Evolutionary conservation across 192 early-diverging fungal genomes (phyloP), one percentile per base, ranked within the genome.

Genomic region (Neocallimastix lanati): DNA sequence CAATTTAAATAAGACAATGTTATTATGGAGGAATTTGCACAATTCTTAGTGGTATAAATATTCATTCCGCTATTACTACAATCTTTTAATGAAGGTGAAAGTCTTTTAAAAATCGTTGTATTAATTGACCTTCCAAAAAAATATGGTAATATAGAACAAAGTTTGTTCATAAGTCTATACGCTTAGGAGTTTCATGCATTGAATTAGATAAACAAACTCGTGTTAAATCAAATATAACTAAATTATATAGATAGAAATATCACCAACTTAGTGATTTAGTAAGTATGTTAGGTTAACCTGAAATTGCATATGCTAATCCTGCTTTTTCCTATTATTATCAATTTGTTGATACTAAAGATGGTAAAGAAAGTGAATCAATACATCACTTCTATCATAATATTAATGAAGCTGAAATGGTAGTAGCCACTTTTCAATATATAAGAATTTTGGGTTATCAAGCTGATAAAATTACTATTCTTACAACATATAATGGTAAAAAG

Each of bases 401-500:
- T 79, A 96, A 94, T 29, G 98, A 99, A 81, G 98, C 98, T 78
- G 98, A 99, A 85, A 98, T 94, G 84, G 87, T 96, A 14, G 97
- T 99, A 28, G 95, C 96, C 7, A 88, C 93, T 25, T 99, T 91
- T 88, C 94, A 95, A 84, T 98, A 97, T 86, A 96, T 99, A 96
- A 88, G 96, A 38, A 84, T 97, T 33, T 78, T 95, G 76, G 98
- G 98, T 82, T 98, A 98, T 79, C 92, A 95, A 5, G 89, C 93
- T 0, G 89, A 92, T n/a, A 90, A 90, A 30, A 97, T 99, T 77
- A 87, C 94, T 0, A 94, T 99, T 40, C 83, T 99, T 80, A 98
- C 98, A 15, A 96, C 98, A 0, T 99, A 99, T 81, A 97, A 99
- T 82, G 98, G 98, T 28, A 97, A 99, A 83, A 90, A 91, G 29